Evolutionary conservation across 2,329 filamentous ascomycete species (phyloP), one percentile per base, ranked within the genome.

Genomic region (Fusarium pseudocircinatum): DNA sequence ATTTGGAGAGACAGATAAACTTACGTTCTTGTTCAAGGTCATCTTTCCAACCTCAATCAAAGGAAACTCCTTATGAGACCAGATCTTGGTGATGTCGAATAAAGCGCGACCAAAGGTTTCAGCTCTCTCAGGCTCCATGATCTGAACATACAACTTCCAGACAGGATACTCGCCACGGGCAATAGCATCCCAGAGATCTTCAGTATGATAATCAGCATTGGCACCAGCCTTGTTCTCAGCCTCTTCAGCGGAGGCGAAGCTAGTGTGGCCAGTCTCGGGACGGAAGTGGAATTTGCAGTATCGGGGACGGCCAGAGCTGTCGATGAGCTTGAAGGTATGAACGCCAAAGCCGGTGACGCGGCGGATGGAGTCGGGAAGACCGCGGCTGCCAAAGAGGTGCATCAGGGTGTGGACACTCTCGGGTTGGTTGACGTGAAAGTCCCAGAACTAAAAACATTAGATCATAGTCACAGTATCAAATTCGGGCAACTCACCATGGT

Each of bases 51-150:
- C 81, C 15, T 81, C 80, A 5, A 82, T 79, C 52, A 88, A 75
- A 0, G 87, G 87, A 67, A 84, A 87, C 30, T 87, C 82, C 34
- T 81, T 78, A 43, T 87, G 83, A 1, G 87, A 85, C 87, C 87
- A 89, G 36, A 86, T 83, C 66, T 89, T 87, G 15, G 88, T 90
- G 40, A 86, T 82, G 73, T 91, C 89, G 73, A 91, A 89, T 50
- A 89, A 83, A 62, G 87, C 85, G 67, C 83, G 83, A 4, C 82
- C 80, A 64, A 84, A 85, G 0, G 72, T 83, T 58, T 86, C 85
- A 6, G 87, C 87, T 47, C 88, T 81, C 62, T 85, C 80, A 1
- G 87, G 85, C 11, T 83, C 81, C 83, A 90, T 89, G 43, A 87
- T 82, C 78, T 91, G 88, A 4, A 90, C 77, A 69, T 84, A 86